Percentiles rank a stretch among this genome's conserved stretches.
Conservation (phyloP, 805 yeast species). For the Candida railenensis region DNA sequence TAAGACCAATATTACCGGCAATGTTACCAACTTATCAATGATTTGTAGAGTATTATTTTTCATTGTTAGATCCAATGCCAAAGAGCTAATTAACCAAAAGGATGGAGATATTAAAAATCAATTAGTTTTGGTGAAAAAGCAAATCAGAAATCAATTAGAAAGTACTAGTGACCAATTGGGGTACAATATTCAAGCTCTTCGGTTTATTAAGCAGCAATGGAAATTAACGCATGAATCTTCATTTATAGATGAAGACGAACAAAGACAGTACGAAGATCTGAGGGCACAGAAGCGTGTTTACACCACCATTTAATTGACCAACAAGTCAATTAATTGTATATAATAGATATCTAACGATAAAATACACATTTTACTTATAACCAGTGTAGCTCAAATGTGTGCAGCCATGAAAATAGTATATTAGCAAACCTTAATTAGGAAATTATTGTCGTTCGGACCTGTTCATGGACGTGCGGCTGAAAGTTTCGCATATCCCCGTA, state of each 20-base stretch:
- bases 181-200: conserved; percentile 79
- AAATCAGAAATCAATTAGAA: conserved; percentile 57
- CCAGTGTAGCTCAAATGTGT: no score
- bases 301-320: conserved; percentile 42
- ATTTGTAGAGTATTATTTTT: conserved; percentile 78
- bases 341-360: no score
- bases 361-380: no score
- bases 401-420: not conserved
- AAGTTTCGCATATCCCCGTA: not conserved
- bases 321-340: no score
- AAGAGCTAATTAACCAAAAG: conserved; percentile 71
- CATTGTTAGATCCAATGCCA: conserved; percentile 68
- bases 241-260: conserved; percentile 68
- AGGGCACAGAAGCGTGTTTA: conserved; percentile 71
- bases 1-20: conserved; percentile 35
- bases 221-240: conserved; percentile 68
- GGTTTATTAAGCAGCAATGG: conserved; percentile 76
- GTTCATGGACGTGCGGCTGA: not conserved
- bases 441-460: not conserved
- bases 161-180: conserved; percentile 64
- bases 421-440: not conserved
- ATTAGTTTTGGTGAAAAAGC: conserved; percentile 59
- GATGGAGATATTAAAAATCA: conserved; percentile 64
- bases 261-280: conserved; percentile 50
- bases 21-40: conserved; percentile 54